These are phyloP conservation scores for Cucurbita moschata DNA, from an alignment of 306 rosid genomes.

Conservation along the genomic window DNA sequence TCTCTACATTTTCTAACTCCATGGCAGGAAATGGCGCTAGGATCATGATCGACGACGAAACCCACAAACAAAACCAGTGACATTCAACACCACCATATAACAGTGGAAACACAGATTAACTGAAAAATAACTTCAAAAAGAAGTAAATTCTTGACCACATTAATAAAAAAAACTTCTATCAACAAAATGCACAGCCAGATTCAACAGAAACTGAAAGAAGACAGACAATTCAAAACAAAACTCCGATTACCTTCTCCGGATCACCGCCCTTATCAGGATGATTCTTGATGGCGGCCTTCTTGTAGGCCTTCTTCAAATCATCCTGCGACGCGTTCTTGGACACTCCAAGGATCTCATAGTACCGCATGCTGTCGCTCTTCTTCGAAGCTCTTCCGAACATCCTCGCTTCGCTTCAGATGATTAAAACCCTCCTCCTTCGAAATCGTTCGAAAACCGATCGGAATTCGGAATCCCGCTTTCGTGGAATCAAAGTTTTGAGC, in stretches of 20 bases:
- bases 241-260: slow-evolving; percentile 49
- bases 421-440: background rate
- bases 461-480: background rate
- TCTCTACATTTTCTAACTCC: too few relatives aligned
- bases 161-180: background rate
- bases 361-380: slow-evolving; percentile 59
- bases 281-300: slow-evolving; percentile 74
- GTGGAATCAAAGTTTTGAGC: background rate
- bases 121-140: background rate
- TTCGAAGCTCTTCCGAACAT: slow-evolving; percentile 71
- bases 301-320: slow-evolving; percentile 79
- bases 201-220: background rate
- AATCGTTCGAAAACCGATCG: background rate
- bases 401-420: slow-evolving; percentile 1
- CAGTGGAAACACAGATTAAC: background rate
- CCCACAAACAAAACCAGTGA: background rate
- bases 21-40: too few relatives aligned
- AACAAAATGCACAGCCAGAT: background rate
- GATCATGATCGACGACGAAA: background rate
- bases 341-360: slow-evolving; percentile 64
- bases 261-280: slow-evolving; percentile 93
- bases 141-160: background rate
- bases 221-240: background rate
- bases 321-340: slow-evolving; percentile 61
- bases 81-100: background rate